Evolutionary conservation across 148 eudicot genomes (phyloP), one percentile per base, ranked within the genome.

Genomic region (Cornus suecica): DNA sequence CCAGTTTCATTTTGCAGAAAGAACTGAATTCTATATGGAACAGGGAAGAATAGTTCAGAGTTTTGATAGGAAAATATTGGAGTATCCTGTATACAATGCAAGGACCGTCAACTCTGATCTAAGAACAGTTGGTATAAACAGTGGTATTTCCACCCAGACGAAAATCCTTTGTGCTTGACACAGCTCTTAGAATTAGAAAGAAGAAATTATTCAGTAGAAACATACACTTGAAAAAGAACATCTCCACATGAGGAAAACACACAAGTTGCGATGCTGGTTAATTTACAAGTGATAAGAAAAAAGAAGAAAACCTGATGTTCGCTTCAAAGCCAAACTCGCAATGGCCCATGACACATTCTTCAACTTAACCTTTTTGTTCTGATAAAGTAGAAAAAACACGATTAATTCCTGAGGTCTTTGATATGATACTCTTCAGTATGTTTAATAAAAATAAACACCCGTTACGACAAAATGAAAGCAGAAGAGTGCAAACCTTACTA

Each of bases 301-400:
- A 67, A 71, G 61, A 72, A 63, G 34, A 9, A 45, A 74, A 96
- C 99, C 98, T 90, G 89, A 73, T 48, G 77, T 73, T 52, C 72
- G 80, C 77, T 80, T 88, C 75, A 83, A 31, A 69, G 88, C 54
- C 78, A 90, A 79, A 76, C 95, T 63, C 54, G 93, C 90, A 51
- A 85, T 81, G 69, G 97, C 95, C 95, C 88, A 90, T 64, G 93
- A 80, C 42, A 84, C 84, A 75, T 89, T 91, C 84, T 89, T 90
- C 83, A 90, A 85, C 81, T 90, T 87, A 77, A 84, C 81, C 63
- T 84, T 90, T 52, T 65, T 86, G 73, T 71, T 83, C 99, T 96
- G 90, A 71, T 2, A 78, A 69, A 79, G 68, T 26, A 68, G 64
- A 78, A 48, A 58, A 11, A 52, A 66, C 11, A 73, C 28, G 64